Conservation (phyloP, 1,284 basidiomycete genomes). For the Moesziomyces globuligerus region DNA sequence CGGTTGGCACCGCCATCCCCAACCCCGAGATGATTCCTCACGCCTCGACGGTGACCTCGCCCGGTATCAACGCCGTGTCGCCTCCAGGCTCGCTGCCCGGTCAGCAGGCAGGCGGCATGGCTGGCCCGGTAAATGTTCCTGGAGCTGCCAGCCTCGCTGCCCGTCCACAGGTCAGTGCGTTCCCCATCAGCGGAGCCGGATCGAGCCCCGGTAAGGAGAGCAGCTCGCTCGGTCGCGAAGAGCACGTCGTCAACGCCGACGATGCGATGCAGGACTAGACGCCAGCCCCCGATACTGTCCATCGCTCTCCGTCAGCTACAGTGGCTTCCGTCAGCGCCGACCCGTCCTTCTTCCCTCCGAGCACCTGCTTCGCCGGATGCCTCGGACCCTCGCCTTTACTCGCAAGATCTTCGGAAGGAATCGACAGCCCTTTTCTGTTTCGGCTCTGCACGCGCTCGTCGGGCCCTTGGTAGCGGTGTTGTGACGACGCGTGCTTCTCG, state of each 20-base stretch:
- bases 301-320: no score
- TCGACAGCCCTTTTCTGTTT: no score
- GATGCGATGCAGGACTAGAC: conserved; percentile 55
- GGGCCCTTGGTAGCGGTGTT: no score
- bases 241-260: conserved; percentile 52
- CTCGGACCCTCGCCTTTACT: no score
- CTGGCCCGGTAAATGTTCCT: conserved; percentile 75
- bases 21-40: conserved; percentile 78
- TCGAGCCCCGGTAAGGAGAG: conserved; percentile 55
- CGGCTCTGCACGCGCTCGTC: no score
- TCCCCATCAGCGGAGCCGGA: conserved; percentile 48
- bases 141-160: conserved; percentile 75
- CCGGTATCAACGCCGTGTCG: conserved; percentile 75
- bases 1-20: conserved; percentile 91
- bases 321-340: no score
- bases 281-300: no score
- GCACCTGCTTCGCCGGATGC: no score
- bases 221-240: conserved; percentile 51
- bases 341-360: no score
- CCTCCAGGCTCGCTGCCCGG: conserved; percentile 77
- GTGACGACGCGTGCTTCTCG: no score
- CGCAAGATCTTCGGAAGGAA: no score
- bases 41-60: conserved; percentile 60
- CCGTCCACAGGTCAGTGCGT: conserved; percentile 51
- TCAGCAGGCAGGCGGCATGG: conserved; percentile 74